Percentiles rank a stretch among this genome's conserved stretches.
These are phyloP conservation scores for Pythium sukuiense DNA, from an alignment of 352 stramenopile species.

Conservation along the genomic window DNA sequence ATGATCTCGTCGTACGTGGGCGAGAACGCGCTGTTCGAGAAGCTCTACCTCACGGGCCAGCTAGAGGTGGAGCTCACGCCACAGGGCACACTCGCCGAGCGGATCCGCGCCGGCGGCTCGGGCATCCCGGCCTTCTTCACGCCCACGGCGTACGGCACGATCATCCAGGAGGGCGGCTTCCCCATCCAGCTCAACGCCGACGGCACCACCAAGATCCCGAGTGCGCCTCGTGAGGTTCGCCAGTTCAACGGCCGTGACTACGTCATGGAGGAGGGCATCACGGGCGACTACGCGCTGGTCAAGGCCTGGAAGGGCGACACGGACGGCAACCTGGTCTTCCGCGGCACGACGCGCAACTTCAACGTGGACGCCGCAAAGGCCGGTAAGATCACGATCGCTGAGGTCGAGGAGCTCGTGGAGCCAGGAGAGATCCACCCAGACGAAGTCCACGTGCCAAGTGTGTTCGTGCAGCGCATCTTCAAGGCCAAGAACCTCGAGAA, in stretches of 20 bases:
- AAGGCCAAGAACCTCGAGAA: constrained; percentile 90
- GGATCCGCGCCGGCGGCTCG: constrained; percentile 90
- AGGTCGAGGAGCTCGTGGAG: constrained; percentile 95
- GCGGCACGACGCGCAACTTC: constrained; percentile 95
- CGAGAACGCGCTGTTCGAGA: constrained; percentile 95
- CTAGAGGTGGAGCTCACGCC: constrained; percentile 97
- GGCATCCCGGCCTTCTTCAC: constrained; percentile 97
- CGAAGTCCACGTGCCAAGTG: constrained; percentile 93
- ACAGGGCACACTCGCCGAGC: constrained; percentile 94
- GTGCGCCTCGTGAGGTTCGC: constrained; percentile 64
- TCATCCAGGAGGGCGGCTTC: constrained; percentile 88
- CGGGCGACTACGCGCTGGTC: constrained; percentile 92
- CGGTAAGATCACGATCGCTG: constrained; percentile 91
- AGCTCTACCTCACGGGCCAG: constrained; percentile 89
- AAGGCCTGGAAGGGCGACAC: constrained; percentile 97
- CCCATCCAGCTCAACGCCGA: constrained; percentile 75
- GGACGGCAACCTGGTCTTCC: constrained; percentile 95
- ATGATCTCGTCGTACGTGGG: constrained; percentile 97
- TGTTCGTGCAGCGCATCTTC: constrained; percentile 96
- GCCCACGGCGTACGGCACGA: constrained; percentile 91
- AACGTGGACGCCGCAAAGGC: constrained; percentile 96
- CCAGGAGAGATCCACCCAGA: constrained; percentile 93
- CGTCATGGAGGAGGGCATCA: constrained; percentile 96
- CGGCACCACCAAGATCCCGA: constrained; percentile 68
- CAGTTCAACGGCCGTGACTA: constrained; percentile 90